A percentile compares a stretch with the other conserved stretches of the same genome.
phyloP scores from a whole-genome alignment of 164 flowering plant species.

The Umbellularia californica region DNA sequence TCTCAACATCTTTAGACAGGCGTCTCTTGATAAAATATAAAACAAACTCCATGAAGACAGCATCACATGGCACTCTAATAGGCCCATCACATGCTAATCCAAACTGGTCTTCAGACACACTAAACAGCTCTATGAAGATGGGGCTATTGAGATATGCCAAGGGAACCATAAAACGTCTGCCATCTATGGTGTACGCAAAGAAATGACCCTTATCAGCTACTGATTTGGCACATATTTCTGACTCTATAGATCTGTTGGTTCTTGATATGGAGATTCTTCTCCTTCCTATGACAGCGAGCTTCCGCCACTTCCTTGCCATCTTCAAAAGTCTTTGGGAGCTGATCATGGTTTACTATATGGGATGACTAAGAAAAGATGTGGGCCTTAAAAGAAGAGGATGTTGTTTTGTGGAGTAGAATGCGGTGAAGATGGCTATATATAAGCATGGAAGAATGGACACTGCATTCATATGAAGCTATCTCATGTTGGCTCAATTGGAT shows the following conservation, averaged over 20 bases:
- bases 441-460: not conserved
- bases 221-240: not conserved
- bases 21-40: conserved; percentile 7
- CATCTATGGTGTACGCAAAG: conserved; percentile 20
- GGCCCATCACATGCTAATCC: conserved; percentile 16
- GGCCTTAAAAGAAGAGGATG: not conserved
- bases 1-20: conserved; percentile 11
- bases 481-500: not conserved
- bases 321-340: conserved; percentile 3
- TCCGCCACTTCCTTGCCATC: conserved; percentile 9
- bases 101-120: conserved; percentile 21
- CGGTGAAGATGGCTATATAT: not conserved
- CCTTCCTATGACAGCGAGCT: conserved; percentile 13
- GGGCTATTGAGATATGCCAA: conserved; percentile 10
- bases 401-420: not conserved
- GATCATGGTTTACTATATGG: not conserved
- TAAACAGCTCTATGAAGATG: conserved; percentile 16
- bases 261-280: conserved; percentile 11
- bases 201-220: conserved; percentile 17
- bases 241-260: not conserved
- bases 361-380: not conserved
- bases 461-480: not conserved
- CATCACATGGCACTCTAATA: conserved; percentile 22
- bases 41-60: conserved; percentile 16
- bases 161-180: conserved; percentile 21